Evolutionary conservation across 2,329 filamentous ascomycete genomes (phyloP).

Genomic region (Uncinocarpus reesii): DNA sequence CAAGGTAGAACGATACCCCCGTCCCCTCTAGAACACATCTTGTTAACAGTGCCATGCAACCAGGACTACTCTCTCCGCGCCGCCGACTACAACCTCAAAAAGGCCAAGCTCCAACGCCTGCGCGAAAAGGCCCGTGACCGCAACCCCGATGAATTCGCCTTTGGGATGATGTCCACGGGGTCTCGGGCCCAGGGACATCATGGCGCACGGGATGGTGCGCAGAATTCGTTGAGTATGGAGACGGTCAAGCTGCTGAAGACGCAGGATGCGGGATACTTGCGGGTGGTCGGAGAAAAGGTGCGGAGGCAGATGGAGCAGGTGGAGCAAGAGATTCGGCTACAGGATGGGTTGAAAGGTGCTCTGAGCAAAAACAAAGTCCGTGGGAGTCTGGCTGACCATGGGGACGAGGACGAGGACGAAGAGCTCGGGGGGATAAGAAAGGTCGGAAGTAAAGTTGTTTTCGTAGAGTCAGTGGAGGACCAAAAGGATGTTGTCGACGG

Average conservation of each 20-base stretch:
- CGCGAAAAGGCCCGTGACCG: conserved; percentile 50
- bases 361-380: conserved; percentile 17
- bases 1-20: conserved; percentile 48
- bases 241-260: conserved; percentile 56
- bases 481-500: conserved; percentile 22
- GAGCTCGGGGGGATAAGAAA: conserved; percentile 17
- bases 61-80: conserved; percentile 57
- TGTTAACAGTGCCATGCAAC: background rate
- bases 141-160: conserved; percentile 58
- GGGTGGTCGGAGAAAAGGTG: conserved; percentile 48
- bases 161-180: conserved; percentile 50
- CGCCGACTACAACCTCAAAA: conserved; percentile 53
- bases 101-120: conserved; percentile 48
- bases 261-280: conserved; percentile 53
- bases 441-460: conserved; percentile 29
- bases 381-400: conserved; percentile 14
- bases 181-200: conserved; percentile 37
- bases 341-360: conserved; percentile 29
- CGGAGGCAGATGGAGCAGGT: conserved; percentile 45
- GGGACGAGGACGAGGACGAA: conserved; percentile 19
- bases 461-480: conserved; percentile 32
- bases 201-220: conserved; percentile 40
- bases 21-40: background rate
- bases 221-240: conserved; percentile 42
- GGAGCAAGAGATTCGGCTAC: conserved; percentile 36